phyloP scores from a whole-genome alignment of 169 alveolate species.

The Fabrea salina region DNA sequence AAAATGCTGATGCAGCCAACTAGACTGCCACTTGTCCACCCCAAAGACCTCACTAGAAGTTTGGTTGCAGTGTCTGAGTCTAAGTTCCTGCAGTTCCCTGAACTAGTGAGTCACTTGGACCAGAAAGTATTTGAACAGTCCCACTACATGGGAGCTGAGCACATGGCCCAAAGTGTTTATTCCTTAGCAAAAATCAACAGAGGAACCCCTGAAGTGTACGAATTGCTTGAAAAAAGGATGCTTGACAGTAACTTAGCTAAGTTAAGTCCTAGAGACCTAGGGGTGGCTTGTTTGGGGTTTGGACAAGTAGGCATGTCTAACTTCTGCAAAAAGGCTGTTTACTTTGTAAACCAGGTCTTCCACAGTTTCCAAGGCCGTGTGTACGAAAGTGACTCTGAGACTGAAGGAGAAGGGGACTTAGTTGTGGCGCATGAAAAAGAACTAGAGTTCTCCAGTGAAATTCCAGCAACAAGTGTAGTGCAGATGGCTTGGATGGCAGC shows the following conservation, averaged over 20 bases:
- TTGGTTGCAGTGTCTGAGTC: background rate
- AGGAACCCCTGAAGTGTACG: background rate
- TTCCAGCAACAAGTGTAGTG: slow-evolving; percentile 6
- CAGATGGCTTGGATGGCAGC: slow-evolving; percentile 23
- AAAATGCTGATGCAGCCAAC: background rate
- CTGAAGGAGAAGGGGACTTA: slow-evolving; percentile 9
- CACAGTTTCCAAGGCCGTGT: background rate
- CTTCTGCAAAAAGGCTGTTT: slow-evolving; percentile 3
- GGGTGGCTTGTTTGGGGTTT: slow-evolving; percentile 14
- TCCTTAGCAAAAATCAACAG: background rate
- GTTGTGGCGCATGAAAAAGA: background rate
- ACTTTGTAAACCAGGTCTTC: background rate
- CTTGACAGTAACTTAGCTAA: background rate
- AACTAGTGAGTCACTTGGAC: background rate
- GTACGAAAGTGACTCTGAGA: background rate
- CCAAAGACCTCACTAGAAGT: background rate
- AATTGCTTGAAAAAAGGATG: background rate
- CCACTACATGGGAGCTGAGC: background rate
- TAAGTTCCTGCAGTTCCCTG: background rate
- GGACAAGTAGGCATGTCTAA: background rate
- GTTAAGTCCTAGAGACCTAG: background rate
- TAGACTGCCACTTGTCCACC: background rate
- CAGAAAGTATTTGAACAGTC: background rate
- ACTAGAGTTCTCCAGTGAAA: background rate
- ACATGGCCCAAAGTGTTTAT: background rate